phyloP scores from a whole-genome alignment of 257 asterid species.

The Forsythia suspensa region DNA sequence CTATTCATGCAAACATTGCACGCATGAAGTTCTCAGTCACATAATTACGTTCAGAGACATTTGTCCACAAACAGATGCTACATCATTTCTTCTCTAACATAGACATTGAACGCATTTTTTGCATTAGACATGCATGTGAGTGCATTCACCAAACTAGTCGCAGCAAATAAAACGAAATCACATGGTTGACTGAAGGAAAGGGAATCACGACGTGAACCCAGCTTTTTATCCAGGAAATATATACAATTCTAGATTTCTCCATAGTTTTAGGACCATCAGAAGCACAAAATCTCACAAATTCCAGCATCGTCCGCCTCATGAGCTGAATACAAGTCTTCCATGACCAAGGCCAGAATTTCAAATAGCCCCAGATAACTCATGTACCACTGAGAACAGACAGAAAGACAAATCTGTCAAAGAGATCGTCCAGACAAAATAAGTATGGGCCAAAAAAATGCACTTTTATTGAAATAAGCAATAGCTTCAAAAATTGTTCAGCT shows the following conservation, averaged over 20 bases:
- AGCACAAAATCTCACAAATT: background rate
- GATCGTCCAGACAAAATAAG: background rate
- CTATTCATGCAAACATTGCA: no score
- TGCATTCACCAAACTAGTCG: background rate
- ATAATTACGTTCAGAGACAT: no score
- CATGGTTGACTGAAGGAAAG: background rate
- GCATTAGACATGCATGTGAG: no score
- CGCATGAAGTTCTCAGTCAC: no score
- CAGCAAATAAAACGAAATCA: background rate
- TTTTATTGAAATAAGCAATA: background rate
- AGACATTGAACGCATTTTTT: no score
- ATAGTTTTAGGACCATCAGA: background rate
- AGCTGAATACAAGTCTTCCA: background rate
- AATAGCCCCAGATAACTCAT: background rate
- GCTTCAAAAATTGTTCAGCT: background rate
- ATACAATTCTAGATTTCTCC: background rate
- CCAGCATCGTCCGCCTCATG: background rate
- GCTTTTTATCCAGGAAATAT: background rate
- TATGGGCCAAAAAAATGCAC: background rate
- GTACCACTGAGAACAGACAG: background rate
- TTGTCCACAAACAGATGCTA: no score
- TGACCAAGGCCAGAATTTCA: background rate
- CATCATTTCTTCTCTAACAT: no score
- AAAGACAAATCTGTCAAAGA: background rate
- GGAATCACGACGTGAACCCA: background rate